phyloP scores from a whole-genome alignment of 208 protist species.

The Acanthamoeba culbertsoni region DNA sequence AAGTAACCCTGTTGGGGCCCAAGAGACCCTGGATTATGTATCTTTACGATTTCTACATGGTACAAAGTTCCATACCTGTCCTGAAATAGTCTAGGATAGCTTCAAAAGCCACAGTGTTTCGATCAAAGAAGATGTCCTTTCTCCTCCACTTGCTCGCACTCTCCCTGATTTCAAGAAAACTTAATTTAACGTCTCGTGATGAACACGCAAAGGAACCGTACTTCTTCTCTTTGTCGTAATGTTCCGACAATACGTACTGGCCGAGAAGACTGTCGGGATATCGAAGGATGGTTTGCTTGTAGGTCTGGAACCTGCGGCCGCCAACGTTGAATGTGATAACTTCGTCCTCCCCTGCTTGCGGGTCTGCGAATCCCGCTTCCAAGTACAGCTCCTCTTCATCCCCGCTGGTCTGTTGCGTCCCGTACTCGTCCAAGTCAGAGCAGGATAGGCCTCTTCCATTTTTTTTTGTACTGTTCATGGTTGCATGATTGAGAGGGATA shows the following conservation, averaged over 20 bases:
- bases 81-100: neutral
- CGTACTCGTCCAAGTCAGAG: too few relatives aligned
- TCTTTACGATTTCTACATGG: neutral
- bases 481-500: too few relatives aligned
- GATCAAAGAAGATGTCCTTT: neutral
- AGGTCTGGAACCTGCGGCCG: neutral
- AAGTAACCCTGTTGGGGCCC: neutral
- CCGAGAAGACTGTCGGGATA: neutral
- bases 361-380: neutral
- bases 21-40: neutral
- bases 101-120: neutral
- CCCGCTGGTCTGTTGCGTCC: too few relatives aligned
- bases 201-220: neutral
- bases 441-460: too few relatives aligned
- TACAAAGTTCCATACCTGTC: neutral
- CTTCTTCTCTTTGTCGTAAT: neutral
- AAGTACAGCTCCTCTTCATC: neutral
- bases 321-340: neutral
- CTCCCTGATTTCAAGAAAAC: neutral
- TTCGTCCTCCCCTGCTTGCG: neutral
- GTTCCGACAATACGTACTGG: neutral
- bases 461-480: too few relatives aligned
- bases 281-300: neutral
- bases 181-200: neutral
- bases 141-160: neutral